A percentile compares a stretch with the other conserved stretches of the same genome.
These are phyloP conservation scores for Trichosporon inkin DNA, from an alignment of 1,284 basidiomycete species.

Conservation along the genomic window DNA sequence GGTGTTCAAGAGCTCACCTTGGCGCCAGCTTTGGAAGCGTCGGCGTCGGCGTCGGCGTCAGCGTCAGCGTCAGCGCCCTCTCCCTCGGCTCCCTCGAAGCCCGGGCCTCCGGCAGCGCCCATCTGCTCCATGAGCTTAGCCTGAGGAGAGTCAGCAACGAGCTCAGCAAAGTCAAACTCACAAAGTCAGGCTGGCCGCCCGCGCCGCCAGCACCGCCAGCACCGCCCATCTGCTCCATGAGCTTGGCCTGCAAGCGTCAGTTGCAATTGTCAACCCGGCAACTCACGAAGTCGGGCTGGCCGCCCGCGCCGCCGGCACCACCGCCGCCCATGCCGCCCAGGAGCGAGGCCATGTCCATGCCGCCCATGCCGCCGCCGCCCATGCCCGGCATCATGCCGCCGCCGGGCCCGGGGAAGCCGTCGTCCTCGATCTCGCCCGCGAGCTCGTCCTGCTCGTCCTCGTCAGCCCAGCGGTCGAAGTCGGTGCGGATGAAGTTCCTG, in stretches of 20 bases:
- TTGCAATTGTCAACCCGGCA: too few species aligned
- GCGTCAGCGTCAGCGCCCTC: slow-evolving; percentile 47
- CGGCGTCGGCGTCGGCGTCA: slow-evolving; percentile 58
- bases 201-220: slow-evolving; percentile 53
- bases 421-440: slow-evolving; percentile 19
- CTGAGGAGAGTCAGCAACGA: slow-evolving; percentile 10
- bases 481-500: slow-evolving; percentile 77
- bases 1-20: slow-evolving; percentile 1
- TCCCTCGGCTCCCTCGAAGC: slow-evolving; percentile 34
- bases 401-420: background rate
- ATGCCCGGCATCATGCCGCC: slow-evolving; percentile 42
- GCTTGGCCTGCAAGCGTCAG: slow-evolving; percentile 31
- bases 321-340: slow-evolving; percentile 51
- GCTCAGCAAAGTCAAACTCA: slow-evolving; percentile 9
- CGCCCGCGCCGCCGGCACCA: slow-evolving; percentile 50
- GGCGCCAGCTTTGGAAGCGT: slow-evolving; percentile 45
- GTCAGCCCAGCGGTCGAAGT: slow-evolving; percentile 82
- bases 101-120: slow-evolving; percentile 36
- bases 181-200: slow-evolving; percentile 33
- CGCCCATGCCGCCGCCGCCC: slow-evolving; percentile 29
- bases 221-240: slow-evolving; percentile 48
- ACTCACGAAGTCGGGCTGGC: slow-evolving; percentile 36
- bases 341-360: slow-evolving; percentile 21
- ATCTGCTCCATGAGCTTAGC: slow-evolving; percentile 49
- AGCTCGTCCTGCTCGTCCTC: slow-evolving; percentile 84